These are phyloP conservation scores for Metschnikowia lachancei DNA, from an alignment of 805 yeast genomes.

Conservation along the genomic window DNA sequence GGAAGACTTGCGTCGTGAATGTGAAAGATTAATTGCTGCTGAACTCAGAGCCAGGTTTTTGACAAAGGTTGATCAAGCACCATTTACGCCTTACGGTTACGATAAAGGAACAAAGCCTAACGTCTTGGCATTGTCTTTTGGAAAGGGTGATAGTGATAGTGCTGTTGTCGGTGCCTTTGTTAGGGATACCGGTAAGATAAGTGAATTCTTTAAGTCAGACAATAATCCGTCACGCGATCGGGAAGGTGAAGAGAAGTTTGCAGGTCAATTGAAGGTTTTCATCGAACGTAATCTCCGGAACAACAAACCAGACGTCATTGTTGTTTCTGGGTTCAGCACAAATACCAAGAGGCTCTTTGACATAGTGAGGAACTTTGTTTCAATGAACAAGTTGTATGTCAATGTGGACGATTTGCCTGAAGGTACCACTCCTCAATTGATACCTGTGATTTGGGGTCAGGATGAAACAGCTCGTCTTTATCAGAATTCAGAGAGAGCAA, in stretches of 20 bases:
- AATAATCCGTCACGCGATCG: conserved; percentile 57
- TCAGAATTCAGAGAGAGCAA: conserved; percentile 75
- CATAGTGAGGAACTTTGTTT: conserved; percentile 54
- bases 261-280: conserved; percentile 65
- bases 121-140: conserved; percentile 77
- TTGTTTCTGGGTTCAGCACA: conserved; percentile 82
- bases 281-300: conserved; percentile 55
- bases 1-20: conserved; percentile 73
- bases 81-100: conserved; percentile 76
- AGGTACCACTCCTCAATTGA: conserved; percentile 47
- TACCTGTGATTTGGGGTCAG: conserved; percentile 77
- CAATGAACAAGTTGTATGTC: conserved; percentile 51
- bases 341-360: conserved; percentile 60
- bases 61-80: conserved; percentile 85
- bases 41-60: conserved; percentile 69
- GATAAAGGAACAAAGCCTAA: conserved; percentile 82
- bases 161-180: conserved; percentile 81
- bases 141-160: conserved; percentile 80
- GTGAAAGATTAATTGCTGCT: conserved; percentile 66
- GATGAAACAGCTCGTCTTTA: conserved; percentile 91
- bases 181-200: conserved; percentile 76
- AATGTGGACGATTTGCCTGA: conserved; percentile 46
- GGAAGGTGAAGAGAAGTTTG: conserved; percentile 44
- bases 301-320: conserved; percentile 79
- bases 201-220: conserved; percentile 74